These are phyloP conservation scores for Neurospora hispaniola DNA, from an alignment of 495 filamentous ascomycete genomes.

Conservation along the genomic window DNA sequence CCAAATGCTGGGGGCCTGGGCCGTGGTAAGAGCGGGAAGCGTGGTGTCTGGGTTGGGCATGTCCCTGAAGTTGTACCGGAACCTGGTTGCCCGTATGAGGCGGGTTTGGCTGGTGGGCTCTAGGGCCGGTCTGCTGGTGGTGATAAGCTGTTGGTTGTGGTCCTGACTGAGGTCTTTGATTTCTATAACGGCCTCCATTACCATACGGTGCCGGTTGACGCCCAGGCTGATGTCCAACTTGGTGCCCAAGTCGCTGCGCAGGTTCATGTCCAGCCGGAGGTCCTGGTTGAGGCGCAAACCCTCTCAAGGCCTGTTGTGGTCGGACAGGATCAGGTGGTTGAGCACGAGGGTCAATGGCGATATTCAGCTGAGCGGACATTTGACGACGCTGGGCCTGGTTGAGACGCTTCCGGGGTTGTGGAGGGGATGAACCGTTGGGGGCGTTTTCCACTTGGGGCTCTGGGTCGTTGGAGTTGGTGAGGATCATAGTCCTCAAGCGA, in stretches of 20 bases:
- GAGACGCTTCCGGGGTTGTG: conserved; percentile 30
- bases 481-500: conserved; percentile 32
- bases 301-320: neutral
- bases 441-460: neutral
- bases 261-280: neutral
- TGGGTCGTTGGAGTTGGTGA: conserved; percentile 18
- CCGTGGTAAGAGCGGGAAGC: conserved; percentile 20
- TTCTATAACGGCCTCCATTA: conserved; percentile 10
- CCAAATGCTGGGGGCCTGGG: conserved; percentile 9
- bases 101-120: neutral
- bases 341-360: conserved; percentile 36
- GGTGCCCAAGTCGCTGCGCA: neutral
- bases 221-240: neutral
- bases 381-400: conserved; percentile 47
- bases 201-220: neutral
- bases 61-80: neutral
- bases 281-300: neutral
- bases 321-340: conserved; percentile 6
- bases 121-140: neutral
- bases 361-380: conserved; percentile 41
- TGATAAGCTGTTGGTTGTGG: neutral
- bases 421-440: neutral
- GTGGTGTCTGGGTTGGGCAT: conserved; percentile 15
- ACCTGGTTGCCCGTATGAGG: neutral
- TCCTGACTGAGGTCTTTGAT: conserved; percentile 13